Evolutionary conservation across 345 rosid genomes (phyloP).

Genomic region (Hibiscus trionum): DNA sequence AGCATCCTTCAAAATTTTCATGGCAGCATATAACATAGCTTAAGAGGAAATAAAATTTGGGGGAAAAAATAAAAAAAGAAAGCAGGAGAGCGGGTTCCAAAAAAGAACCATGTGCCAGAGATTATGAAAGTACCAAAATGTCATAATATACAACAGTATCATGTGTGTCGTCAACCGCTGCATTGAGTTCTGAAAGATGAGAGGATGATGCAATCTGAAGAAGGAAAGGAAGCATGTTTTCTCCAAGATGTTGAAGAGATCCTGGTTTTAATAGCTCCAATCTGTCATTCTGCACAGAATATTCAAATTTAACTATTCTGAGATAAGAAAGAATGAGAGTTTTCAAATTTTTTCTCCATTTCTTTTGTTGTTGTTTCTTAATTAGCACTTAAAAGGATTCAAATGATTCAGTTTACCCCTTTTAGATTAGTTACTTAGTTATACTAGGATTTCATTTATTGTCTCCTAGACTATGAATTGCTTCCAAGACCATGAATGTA

Average conservation of each 20-base stretch:
- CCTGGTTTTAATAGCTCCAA: slow-evolving; percentile 79
- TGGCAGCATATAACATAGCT: background rate
- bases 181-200: slow-evolving; percentile 37
- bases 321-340: background rate
- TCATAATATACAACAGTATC: slow-evolving; percentile 64
- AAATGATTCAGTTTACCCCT: background rate
- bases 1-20: slow-evolving; percentile 5
- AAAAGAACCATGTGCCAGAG: slow-evolving; percentile 15
- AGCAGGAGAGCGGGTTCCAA: background rate
- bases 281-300: slow-evolving; percentile 74
- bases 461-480: background rate
- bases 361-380: background rate
- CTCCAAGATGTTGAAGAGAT: slow-evolving; percentile 97
- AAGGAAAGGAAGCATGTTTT: slow-evolving; percentile 91
- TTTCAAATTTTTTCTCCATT: too few relatives aligned
- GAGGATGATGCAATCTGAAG: slow-evolving; percentile 56
- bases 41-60: background rate
- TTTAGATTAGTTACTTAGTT: background rate
- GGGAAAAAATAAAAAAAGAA: too few relatives aligned
- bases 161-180: slow-evolving; percentile 27
- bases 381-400: background rate
- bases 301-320: slow-evolving; percentile 3
- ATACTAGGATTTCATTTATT: background rate
- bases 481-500: background rate
- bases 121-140: slow-evolving; percentile 53